Percentiles rank a stretch among this genome's conserved stretches.
Evolutionary conservation across 2,329 filamentous ascomycete species (phyloP).

Genomic region (Tolypocladium sp.): DNA sequence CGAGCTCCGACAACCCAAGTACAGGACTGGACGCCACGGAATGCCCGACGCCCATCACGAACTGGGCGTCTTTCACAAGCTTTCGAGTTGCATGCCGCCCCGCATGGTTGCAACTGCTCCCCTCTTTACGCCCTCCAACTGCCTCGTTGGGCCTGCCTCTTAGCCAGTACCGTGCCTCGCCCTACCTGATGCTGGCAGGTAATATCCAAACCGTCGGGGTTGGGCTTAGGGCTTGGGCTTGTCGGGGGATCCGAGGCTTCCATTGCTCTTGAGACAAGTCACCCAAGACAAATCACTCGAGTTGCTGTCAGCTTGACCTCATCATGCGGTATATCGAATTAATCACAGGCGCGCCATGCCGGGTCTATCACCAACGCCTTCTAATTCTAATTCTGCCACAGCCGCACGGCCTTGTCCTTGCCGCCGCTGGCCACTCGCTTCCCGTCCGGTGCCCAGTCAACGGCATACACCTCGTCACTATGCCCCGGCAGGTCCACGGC

Average conservation of each 20-base stretch:
- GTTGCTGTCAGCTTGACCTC: background rate
- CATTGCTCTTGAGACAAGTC: background rate
- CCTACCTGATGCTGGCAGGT: background rate
- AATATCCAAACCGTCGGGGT: background rate
- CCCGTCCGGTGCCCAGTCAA: slow-evolving; percentile 92
- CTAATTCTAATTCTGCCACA: slow-evolving; percentile 50
- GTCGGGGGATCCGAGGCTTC: background rate
- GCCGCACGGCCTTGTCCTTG: slow-evolving; percentile 71
- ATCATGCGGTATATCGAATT: background rate
- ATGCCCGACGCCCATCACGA: background rate
- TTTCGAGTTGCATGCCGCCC: background rate
- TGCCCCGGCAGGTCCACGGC: slow-evolving; percentile 77
- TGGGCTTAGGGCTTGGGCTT: background rate
- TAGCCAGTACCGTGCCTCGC: background rate
- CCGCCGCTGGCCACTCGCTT: slow-evolving; percentile 83
- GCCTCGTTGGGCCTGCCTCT: background rate
- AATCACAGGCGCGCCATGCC: background rate
- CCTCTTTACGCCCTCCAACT: background rate
- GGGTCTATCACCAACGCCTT: background rate
- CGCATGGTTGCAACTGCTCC: background rate
- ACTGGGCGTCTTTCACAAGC: background rate
- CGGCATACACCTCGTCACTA: slow-evolving; percentile 84
- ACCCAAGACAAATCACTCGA: background rate
- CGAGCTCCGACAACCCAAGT: background rate
- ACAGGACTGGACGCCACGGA: background rate